Evolutionary conservation across 1,284 basidiomycete genomes (phyloP), one percentile per base, ranked within the genome.

Genomic region (Ustilago cynodontis): DNA sequence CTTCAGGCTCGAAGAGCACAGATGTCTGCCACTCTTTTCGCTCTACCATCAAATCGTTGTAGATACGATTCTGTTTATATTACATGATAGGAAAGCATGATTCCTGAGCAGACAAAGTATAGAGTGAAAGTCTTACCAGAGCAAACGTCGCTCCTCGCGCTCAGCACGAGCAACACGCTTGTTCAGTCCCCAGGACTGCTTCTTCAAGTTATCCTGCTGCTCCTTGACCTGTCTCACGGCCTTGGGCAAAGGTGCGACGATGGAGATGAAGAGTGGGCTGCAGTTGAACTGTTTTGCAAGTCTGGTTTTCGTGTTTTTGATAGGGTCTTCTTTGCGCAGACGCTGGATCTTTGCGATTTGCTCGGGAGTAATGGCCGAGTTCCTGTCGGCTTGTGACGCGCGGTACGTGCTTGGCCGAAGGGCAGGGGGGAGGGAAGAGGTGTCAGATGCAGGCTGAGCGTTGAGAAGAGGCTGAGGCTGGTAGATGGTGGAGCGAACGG

Each of bases 241-340:
- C 55, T 81, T 80, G 3, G 75, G 71, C 37, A 76, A 49, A 4
- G 84, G 84, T 0, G 84, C 83, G 14, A 83, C 76, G 45, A 84
- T 85, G 35, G 71, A 70, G 6, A 85, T 64, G 52, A 85, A 85
- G 6, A 79, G 65, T 2, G 76, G 73, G 22, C 73, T 73, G 75
- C 80, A 82, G 35, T 77, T 72, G 54, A 84, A 85, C 50, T 65
- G 50, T 33, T 80, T 75, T 2, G 84, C 80, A 7, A 84, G 71
- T 39, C 58, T 59, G 22, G 65, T 45, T 22, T 71, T 79, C 20
- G 82, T 82, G 66, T 78, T 61, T 2, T n/a, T 62, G 60, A 72
- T 67, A 2, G 81, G 82, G 51, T 81, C 77, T 47, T 73, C 29
- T 10, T 29, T 47, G n/a, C 84, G 76, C 20, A 85, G 65, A 16